phyloP scores from a whole-genome alignment of 495 filamentous ascomycete species.

The Saxophila tyrrhenica region DNA sequence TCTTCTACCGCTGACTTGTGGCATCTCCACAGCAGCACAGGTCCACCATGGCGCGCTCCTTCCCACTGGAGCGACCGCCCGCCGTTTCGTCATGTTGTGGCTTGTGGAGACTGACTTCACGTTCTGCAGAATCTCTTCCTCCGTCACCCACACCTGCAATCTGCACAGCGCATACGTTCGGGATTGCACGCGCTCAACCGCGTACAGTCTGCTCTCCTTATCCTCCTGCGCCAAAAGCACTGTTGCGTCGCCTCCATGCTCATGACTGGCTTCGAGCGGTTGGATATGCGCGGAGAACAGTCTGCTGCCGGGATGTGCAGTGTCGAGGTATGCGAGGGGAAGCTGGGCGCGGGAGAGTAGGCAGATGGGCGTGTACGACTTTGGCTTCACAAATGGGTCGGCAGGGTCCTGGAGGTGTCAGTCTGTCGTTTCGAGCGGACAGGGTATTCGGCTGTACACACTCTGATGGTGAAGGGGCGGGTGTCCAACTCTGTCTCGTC shows the following conservation, averaged over 20 bases:
- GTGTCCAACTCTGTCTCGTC: conserved; percentile 8
- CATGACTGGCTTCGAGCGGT: conserved; percentile 18
- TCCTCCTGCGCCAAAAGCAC: conserved; percentile 59
- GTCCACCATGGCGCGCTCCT: conserved; percentile 13
- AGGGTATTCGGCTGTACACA: neutral
- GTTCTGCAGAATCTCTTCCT: conserved; percentile 30
- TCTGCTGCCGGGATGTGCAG: conserved; percentile 10
- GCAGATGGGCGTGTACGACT: conserved; percentile 11
- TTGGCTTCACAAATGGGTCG: conserved; percentile 11
- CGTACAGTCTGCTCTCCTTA: conserved; percentile 48
- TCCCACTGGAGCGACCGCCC: no score
- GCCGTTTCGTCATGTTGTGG: no score
- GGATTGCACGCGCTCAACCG: conserved; percentile 56
- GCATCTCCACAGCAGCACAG: conserved; percentile 4
- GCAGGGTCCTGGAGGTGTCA: neutral
- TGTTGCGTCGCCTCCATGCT: conserved; percentile 5
- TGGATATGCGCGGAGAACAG: conserved; percentile 27
- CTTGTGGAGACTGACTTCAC: conserved; percentile 28
- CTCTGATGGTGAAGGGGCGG: conserved; percentile 17
- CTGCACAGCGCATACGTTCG: conserved; percentile 62
- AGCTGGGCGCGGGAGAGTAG: conserved; percentile 23
- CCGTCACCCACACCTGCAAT: conserved; percentile 52
- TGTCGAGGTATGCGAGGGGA: conserved; percentile 29
- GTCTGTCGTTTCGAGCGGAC: neutral
- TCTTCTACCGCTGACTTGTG: neutral